Percentiles rank a stretch among this genome's conserved stretches.
Conservation (phyloP, 2,329 filamentous ascomycete genomes). For the Fusarium haematococcum region DNA sequence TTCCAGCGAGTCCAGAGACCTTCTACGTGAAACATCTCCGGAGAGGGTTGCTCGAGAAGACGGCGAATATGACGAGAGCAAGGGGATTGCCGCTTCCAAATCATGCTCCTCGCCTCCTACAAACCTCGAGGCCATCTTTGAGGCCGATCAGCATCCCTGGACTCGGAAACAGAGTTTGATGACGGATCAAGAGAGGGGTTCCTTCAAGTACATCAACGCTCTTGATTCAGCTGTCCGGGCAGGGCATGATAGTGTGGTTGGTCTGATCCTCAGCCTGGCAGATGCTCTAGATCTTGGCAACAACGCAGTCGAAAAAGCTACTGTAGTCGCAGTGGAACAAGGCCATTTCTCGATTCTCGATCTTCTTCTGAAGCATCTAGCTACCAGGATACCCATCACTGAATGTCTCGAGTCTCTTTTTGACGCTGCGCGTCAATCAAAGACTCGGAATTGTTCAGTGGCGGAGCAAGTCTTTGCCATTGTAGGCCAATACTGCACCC, state of each 20-base stretch:
- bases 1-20: background rate
- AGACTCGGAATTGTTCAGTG: background rate
- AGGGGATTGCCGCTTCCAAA: background rate
- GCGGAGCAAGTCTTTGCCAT: background rate
- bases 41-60: background rate
- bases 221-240: background rate
- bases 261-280: background rate
- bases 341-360: background rate
- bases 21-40: background rate
- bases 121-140: background rate
- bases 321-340: background rate
- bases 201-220: background rate
- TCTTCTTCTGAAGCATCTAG: background rate
- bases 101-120: no score
- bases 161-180: background rate
- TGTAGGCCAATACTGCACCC: background rate
- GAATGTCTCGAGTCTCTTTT: background rate
- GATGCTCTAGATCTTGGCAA: background rate
- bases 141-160: background rate
- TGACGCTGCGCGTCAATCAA: background rate
- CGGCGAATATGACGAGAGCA: background rate
- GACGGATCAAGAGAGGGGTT: background rate
- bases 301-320: background rate
- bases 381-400: background rate
- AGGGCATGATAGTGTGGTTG: background rate